Evolutionary conservation across 2,329 filamentous ascomycete genomes (phyloP).

Genomic region (Sporothrix inflata): DNA sequence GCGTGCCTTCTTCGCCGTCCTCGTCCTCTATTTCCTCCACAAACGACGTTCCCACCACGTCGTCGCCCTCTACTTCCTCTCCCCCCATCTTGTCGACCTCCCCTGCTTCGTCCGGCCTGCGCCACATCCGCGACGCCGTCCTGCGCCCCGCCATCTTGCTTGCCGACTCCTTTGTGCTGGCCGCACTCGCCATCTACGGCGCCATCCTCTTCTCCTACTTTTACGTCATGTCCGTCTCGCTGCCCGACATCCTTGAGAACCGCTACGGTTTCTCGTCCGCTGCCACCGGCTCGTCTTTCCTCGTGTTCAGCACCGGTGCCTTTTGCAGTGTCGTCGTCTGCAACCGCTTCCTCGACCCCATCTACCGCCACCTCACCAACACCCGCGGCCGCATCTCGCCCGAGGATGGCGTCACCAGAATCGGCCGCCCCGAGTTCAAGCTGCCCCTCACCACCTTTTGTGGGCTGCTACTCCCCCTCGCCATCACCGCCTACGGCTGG

Average conservation of each 20-base stretch:
- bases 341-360: conserved; percentile 55
- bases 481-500: conserved; percentile 56
- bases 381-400: conserved; percentile 33
- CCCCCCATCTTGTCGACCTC: conserved; percentile 32
- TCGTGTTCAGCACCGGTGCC: conserved; percentile 59
- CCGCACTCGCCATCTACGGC: conserved; percentile 50
- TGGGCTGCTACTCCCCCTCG: conserved; percentile 50
- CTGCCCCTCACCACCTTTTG: conserved; percentile 57
- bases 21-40: not conserved
- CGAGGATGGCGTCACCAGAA: conserved; percentile 37
- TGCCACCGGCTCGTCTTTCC: conserved; percentile 55
- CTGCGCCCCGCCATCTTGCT: conserved; percentile 54
- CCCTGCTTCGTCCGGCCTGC: conserved; percentile 47
- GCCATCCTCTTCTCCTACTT: conserved; percentile 55
- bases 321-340: conserved; percentile 52
- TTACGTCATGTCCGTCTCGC: conserved; percentile 58
- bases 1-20: conserved; percentile 32
- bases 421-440: conserved; percentile 56
- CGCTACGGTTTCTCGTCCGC: conserved; percentile 56
- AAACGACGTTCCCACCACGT: not conserved
- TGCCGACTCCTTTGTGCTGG: conserved; percentile 48
- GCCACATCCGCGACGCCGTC: conserved; percentile 54
- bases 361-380: conserved; percentile 53
- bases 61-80: not conserved
- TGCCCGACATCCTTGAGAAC: conserved; percentile 54